phyloP scores from a whole-genome alignment of 805 yeast genomes.

The Kuraishia capsulata region DNA sequence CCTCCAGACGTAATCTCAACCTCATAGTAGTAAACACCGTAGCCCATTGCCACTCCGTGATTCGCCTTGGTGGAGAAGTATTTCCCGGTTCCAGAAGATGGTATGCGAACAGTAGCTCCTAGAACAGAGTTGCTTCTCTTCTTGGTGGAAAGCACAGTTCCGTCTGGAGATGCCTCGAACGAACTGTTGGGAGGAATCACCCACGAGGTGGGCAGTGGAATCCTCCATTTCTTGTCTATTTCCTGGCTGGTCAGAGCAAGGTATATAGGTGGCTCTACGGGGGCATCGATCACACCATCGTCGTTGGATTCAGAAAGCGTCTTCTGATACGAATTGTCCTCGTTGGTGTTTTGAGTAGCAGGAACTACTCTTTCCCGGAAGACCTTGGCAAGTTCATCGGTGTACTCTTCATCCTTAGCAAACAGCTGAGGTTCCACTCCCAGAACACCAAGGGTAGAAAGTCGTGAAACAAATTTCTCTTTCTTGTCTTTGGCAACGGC shows the following conservation, averaged over 20 bases:
- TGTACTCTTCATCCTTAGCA: conserved; percentile 5
- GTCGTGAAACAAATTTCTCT: not conserved
- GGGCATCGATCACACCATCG: conserved; percentile 5
- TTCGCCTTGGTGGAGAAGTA: conserved; percentile 21
- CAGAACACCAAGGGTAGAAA: conserved; percentile 7
- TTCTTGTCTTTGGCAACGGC: not conserved
- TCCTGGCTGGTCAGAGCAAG: conserved; percentile 2
- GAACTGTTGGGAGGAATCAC: conserved; percentile 9
- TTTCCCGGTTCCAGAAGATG: conserved; percentile 7
- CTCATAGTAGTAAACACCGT: conserved; percentile 45
- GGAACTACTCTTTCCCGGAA: conserved; percentile 4
- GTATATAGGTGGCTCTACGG: conserved; percentile 5
- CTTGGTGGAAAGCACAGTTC: conserved; percentile 15
- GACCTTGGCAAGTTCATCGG: conserved; percentile 5
- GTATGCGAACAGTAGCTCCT: conserved; percentile 4
- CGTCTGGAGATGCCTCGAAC: conserved; percentile 12
- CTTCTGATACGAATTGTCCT: conserved; percentile 6
- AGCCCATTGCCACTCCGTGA: conserved; percentile 23
- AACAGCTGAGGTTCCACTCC: conserved; percentile 6
- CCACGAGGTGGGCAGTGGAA: conserved; percentile 20
- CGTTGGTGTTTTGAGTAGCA: not conserved
- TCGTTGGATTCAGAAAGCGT: conserved; percentile 4
- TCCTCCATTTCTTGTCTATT: not conserved
- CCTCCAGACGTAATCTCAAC: conserved; percentile 28
- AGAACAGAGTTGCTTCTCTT: conserved; percentile 6